Evolutionary conservation across 805 yeast species (phyloP), one percentile per base, ranked within the genome.

Genomic region (Lipomyces lipofer): DNA sequence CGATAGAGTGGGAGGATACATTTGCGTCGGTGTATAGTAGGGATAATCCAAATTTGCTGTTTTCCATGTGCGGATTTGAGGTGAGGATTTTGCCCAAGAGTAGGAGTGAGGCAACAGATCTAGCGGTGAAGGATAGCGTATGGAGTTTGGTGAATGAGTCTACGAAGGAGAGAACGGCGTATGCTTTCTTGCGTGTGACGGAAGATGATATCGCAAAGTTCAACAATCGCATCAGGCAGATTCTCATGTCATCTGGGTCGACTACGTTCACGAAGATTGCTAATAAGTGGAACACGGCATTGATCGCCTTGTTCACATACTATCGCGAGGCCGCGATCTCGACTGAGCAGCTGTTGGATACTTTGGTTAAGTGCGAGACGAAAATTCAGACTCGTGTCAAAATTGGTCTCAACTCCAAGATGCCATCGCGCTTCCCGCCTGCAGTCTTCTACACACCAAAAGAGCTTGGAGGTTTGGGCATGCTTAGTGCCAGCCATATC

Each of bases 401-500:
- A 67, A 80, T 92, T 73, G 99, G 99, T 0, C 76, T 94, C 57
- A 94, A 94, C 65, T 92, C 98, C 12, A 94, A 94, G 71, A 94
- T 94, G 99, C 99, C 99, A 0, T 84, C 97, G 0, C 77, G 99
- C 52, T 94, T 94, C 72, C 99, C 99, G 2, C 99, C 99, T 0
- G 97, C 97, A 2, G 99, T 94, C 0, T 94, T 94, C 66, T 94
- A 94, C 68, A 90, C 99, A 0, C 99, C 99, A 0, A 92, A 91
- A 63, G 99, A 94, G 68, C 73, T 94, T 2, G 99, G 99, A 47
- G 99, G 99, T 42, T 73, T 94, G 42, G 99, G 99, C 24, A 94
- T 94, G 99, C 74, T 94, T 24, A 88, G 96, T 75, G 98, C 98
- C 0, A 88, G 97, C 12, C 99, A 94, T 68, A 88, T 94, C 47